Conservation (phyloP, 2,329 filamentous ascomycete genomes). For the Hortaea sp. region DNA sequence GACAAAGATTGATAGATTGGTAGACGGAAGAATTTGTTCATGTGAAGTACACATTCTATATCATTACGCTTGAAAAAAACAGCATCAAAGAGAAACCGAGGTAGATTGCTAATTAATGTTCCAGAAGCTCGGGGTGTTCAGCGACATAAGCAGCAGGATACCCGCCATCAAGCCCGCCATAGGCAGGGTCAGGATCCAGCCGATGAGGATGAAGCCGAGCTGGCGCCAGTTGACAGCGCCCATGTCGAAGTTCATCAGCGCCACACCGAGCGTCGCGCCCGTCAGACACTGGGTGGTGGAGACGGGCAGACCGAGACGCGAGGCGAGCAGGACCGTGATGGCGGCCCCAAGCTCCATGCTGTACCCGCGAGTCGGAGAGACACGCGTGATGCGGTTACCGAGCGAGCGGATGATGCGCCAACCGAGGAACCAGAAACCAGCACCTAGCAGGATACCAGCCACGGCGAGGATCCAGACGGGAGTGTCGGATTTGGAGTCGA, state of each 20-base stretch:
- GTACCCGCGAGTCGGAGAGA: conserved; percentile 49
- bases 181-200: conserved; percentile 53
- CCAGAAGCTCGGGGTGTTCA: conserved; percentile 4
- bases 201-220: conserved; percentile 49
- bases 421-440: conserved; percentile 51
- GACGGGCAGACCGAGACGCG: conserved; percentile 50
- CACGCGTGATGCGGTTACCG: conserved; percentile 51
- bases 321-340: conserved; percentile 52
- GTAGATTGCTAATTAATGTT: not conserved
- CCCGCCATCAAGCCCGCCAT: conserved; percentile 46
- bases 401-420: conserved; percentile 54
- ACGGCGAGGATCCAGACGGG: conserved; percentile 52
- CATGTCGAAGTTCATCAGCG: conserved; percentile 48
- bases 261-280: conserved; percentile 52
- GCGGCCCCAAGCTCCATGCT: conserved; percentile 51
- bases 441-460: conserved; percentile 41
- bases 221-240: conserved; percentile 52
- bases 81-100: not conserved
- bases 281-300: conserved; percentile 56
- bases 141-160: conserved; percentile 10
- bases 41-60: too few species aligned
- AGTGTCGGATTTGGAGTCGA: conserved; percentile 39
- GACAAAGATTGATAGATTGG: too few species aligned
- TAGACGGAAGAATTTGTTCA: too few species aligned
- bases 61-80: too few species aligned